phyloP scores from a whole-genome alignment of 164 flowering plant genomes.

The Vitis riparia region DNA sequence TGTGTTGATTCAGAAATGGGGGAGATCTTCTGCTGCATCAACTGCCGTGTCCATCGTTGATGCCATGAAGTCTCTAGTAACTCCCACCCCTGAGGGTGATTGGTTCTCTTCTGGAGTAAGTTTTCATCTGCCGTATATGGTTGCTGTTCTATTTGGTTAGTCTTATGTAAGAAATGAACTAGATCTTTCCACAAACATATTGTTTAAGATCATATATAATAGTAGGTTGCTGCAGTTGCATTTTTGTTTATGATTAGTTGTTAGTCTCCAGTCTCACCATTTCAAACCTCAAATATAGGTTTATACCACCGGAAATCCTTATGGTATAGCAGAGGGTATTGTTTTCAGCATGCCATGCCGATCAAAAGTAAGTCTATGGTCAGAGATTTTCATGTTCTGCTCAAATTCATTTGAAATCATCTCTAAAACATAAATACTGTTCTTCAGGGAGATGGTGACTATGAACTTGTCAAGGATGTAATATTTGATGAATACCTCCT shows the following conservation, averaged over 20 bases:
- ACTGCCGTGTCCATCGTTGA: conserved; percentile 93
- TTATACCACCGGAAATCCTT: conserved; percentile 88
- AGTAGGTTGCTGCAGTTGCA: no score
- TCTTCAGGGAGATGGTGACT: conserved; percentile 87
- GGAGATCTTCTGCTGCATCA: conserved; percentile 98
- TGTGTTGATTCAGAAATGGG: conserved; percentile 90
- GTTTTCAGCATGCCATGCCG: conserved; percentile 99
- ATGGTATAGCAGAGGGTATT: conserved; percentile 89
- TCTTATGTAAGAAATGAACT: no score
- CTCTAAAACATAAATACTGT: neutral
- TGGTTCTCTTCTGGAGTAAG: conserved; percentile 97
- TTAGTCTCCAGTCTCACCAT: conserved; percentile 9
- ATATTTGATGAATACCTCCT: conserved; percentile 80
- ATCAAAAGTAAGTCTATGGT: conserved; percentile 60
- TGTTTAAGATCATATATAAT: neutral
- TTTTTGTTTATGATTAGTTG: no score
- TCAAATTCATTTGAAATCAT: neutral
- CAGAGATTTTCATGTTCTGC: neutral
- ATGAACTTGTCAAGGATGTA: conserved; percentile 83
- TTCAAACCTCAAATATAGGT: conserved; percentile 49
- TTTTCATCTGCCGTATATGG: conserved; percentile 5
- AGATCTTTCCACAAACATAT: no score
- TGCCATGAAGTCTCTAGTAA: conserved; percentile 80
- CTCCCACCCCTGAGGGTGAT: conserved; percentile 95
- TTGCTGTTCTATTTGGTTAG: neutral